Evolutionary conservation across 257 asterid species (phyloP), one percentile per base, ranked within the genome.

Genomic region (Salvia rosmarinus): DNA sequence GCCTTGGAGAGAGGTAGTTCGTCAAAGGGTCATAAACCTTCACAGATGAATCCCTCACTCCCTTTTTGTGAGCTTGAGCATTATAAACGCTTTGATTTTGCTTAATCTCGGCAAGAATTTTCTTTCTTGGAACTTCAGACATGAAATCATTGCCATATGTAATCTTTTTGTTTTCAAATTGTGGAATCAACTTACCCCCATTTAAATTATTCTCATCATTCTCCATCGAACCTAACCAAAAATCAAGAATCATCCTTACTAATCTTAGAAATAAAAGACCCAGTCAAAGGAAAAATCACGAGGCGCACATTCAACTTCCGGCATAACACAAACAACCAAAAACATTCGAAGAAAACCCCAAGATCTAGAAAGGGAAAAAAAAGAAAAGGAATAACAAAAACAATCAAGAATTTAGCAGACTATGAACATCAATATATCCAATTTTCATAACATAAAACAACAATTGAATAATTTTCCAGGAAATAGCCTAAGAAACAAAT

Each of bases 1-100:
- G 98, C 85, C 98, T 81, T 0, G 96, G 95, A 80, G 23, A 72
- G 30, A 78, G 87, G 76, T 75, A 83, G 78, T 84, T 83, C 23
- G 75, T 85, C 67, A 70, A 25, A 63, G 92, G 92, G 56, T 90
- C 88, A 73, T 81, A 88, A 13, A 75, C 84, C 68, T 81, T 82
- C 51, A 63, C 14, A 55, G 85, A 82, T 10, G 81, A 75, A 72
- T 74, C 23, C 12, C 14, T 2, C 13, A 21, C 7, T 2, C 23
- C 21, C 39, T 3, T 64, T 42, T 70, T 70, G 11, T 28, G 78
- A 35, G 8, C 12, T 28, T 58, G 82, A 43, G 61, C 20, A 39
- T 79, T 81, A n/a, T 65, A 75, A 16, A 32, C 21, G 37, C 71
- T 64, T n/a, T 54, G 51, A 59, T 78, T 43, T 40, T 75, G 86